These are phyloP conservation scores for Rhizophagus clarus DNA, from an alignment of 192 early-diverging fungal species.

Conservation along the genomic window DNA sequence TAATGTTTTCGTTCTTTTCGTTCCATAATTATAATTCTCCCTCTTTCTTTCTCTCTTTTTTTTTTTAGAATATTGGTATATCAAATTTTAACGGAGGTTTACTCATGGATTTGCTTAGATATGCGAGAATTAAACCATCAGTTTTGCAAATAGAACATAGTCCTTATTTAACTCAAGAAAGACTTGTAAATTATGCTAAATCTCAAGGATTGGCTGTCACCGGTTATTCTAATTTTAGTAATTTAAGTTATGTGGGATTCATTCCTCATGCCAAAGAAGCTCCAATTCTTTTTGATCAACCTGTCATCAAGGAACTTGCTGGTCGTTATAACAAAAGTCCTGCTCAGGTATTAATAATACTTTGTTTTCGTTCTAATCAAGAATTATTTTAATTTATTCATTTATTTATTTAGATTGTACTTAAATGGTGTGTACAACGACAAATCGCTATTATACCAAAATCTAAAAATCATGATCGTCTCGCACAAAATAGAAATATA, in stretches of 20 bases:
- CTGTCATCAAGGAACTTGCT: constrained; percentile 56
- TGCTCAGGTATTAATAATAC: constrained; percentile 52
- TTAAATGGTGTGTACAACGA: constrained; percentile 69
- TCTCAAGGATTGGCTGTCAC: constrained; percentile 63
- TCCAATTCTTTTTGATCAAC: constrained; percentile 52
- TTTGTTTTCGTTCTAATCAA: not conserved
- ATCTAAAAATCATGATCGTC: constrained; percentile 52
- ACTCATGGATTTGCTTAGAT: constrained; percentile 60
- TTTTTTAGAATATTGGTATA: constrained; percentile 57
- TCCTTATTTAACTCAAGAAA: constrained; percentile 70
- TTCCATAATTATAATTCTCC: no score
- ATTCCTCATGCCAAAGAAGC: constrained; percentile 32
- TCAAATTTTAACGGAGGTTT: constrained; percentile 64
- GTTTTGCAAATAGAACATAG: constrained; percentile 78
- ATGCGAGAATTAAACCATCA: constrained; percentile 63
- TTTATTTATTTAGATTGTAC: constrained; percentile 33
- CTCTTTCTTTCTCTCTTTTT: no score
- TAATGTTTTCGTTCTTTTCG: no score
- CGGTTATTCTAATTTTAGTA: constrained; percentile 75
- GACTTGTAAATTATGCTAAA: constrained; percentile 61
- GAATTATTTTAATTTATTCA: no score
- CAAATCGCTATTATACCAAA: constrained; percentile 73
- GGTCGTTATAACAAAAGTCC: constrained; percentile 49
- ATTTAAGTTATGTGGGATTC: constrained; percentile 45
- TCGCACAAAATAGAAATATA: constrained; percentile 58